A percentile compares a stretch with the other conserved stretches of the same genome.
Conservation (phyloP, 805 yeast species). For the Lipomyces yamadae region DNA sequence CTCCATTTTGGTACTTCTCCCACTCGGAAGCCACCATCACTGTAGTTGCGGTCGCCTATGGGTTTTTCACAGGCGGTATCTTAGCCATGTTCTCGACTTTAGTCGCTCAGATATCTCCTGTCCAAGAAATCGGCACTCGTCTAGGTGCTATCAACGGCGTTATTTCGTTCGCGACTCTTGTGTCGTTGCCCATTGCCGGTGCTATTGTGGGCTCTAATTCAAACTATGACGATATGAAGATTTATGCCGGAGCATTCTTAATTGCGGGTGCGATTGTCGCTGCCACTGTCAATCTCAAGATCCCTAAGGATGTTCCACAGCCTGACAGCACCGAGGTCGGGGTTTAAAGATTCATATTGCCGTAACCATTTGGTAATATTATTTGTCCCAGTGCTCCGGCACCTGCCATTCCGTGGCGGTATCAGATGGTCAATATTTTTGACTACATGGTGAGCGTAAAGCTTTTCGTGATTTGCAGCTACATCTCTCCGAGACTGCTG, state of each 20-base stretch:
- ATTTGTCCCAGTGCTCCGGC: neutral
- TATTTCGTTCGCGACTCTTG: slow-evolving; percentile 55
- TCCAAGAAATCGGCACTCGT: slow-evolving; percentile 43
- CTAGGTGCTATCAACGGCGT: slow-evolving; percentile 67
- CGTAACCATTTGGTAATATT: neutral
- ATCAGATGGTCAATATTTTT: neutral
- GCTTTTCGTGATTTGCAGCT: neutral
- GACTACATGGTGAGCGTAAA: neutral
- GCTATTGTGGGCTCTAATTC: slow-evolving; percentile 29
- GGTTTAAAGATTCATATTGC: neutral
- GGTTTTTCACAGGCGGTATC: slow-evolving; percentile 45
- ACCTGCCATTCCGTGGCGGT: neutral
- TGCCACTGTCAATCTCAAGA: slow-evolving; percentile 8
- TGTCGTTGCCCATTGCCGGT: slow-evolving; percentile 45
- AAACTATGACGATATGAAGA: slow-evolving; percentile 30
- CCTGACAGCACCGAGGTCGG: slow-evolving; percentile 5
- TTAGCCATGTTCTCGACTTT: slow-evolving; percentile 45
- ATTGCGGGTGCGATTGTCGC: slow-evolving; percentile 25
- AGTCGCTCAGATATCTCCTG: slow-evolving; percentile 41
- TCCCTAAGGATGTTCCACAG: neutral
- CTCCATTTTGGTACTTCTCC: slow-evolving; percentile 37
- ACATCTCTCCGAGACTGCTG: neutral
- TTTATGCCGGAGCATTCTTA: slow-evolving; percentile 30
- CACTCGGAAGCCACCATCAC: slow-evolving; percentile 22
- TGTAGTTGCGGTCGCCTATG: slow-evolving; percentile 43